These are phyloP conservation scores for Aspergillus chevalieri DNA, from an alignment of 2,329 filamentous ascomycete species.

Conservation along the genomic window DNA sequence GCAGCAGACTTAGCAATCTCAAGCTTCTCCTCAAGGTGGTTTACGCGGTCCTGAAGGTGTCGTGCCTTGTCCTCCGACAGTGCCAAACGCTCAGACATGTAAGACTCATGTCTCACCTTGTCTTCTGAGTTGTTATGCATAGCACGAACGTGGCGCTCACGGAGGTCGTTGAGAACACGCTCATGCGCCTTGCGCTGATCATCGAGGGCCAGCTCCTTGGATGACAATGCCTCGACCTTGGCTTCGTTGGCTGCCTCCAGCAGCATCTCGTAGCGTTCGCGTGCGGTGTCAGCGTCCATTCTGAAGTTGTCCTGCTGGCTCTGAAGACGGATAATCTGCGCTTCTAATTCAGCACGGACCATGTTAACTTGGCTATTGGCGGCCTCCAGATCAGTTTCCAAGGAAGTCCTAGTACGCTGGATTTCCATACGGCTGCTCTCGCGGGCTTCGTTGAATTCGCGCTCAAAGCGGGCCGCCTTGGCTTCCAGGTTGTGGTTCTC, in stretches of 20 bases:
- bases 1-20: conserved; percentile 85
- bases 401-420: conserved; percentile 67
- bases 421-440: conserved; percentile 75
- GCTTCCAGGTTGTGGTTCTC: conserved; percentile 66
- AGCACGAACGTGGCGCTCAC: conserved; percentile 67
- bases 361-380: conserved; percentile 82
- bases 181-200: conserved; percentile 63
- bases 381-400: conserved; percentile 75
- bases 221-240: conserved; percentile 53
- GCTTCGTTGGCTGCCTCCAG: conserved; percentile 72
- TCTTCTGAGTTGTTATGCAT: conserved; percentile 72
- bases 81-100: conserved; percentile 72
- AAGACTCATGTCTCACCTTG: conserved; percentile 69
- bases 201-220: conserved; percentile 48
- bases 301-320: conserved; percentile 70
- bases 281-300: conserved; percentile 73
- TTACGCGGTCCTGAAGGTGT: conserved; percentile 77
- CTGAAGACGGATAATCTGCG: conserved; percentile 66
- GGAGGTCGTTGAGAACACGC: conserved; percentile 65
- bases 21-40: conserved; percentile 82
- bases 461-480: conserved; percentile 62
- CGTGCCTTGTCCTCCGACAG: conserved; percentile 79
- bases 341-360: conserved; percentile 73
- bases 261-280: conserved; percentile 74
- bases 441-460: conserved; percentile 76